Conservation (phyloP, 2,329 filamentous ascomycete species). For the Beauveria asiatica region DNA sequence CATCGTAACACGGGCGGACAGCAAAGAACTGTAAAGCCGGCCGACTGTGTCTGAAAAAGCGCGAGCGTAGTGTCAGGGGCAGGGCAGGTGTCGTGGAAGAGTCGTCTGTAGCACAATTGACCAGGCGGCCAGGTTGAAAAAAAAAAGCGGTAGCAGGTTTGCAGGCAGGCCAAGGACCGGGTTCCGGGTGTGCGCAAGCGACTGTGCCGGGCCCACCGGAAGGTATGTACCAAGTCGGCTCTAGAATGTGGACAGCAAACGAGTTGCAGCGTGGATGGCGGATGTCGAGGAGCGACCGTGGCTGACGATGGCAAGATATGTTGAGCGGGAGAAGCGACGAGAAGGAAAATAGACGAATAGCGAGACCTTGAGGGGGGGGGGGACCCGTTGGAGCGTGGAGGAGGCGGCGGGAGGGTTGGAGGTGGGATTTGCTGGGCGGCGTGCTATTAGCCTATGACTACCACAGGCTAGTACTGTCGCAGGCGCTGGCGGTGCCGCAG, state of each 20-base stretch:
- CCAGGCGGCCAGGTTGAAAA: not conserved
- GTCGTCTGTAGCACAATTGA: slow-evolving; percentile 7
- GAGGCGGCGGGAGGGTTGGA: not conserved
- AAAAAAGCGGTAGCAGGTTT: not conserved
- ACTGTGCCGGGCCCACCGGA: slow-evolving; percentile 5
- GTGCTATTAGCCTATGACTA: not conserved
- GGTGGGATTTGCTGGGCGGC: not conserved
- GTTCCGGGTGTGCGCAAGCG: slow-evolving; percentile 1
- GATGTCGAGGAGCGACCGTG: not conserved
- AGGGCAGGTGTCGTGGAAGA: slow-evolving; percentile 2
- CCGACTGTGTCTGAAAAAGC: not conserved
- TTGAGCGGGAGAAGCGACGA: slow-evolving; percentile 2
- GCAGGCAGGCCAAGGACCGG: not conserved
- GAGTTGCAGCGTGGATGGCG: not conserved
- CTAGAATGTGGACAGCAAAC: not conserved
- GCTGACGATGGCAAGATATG: not conserved
- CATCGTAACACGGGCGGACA: not conserved
- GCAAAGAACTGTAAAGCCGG: not conserved
- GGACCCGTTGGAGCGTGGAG: not conserved
- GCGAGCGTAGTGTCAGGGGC: slow-evolving; percentile 1
- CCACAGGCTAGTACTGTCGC: not conserved
- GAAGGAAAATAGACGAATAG: not conserved
- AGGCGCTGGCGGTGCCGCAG: not conserved
- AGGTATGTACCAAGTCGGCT: not conserved
- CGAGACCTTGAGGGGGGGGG: not conserved